Base-by-base conservation (phyloP, 2,329 filamentous ascomycete species). In the Pseudogymnoascus sp. region DNA sequence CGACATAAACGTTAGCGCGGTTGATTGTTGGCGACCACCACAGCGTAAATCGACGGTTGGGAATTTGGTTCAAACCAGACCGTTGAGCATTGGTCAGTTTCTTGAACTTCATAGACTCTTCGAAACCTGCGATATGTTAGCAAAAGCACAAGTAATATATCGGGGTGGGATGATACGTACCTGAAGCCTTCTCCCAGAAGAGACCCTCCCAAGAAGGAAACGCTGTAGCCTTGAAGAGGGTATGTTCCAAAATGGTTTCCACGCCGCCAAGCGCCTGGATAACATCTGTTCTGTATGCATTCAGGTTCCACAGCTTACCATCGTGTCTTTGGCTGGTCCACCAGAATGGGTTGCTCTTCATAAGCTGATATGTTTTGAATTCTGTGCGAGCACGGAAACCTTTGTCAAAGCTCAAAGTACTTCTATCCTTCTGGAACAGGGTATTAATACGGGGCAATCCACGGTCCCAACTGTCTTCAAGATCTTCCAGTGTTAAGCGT, bases 271-370 rank as follows among this genome's bases (percentile, higher is more conserved):
- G 66, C 0, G 93, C 92, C 74, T 97, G 94, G 63, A 99, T 99
- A 8, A 97, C 92, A 78, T 99, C 94, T 5, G 94, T 97, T 66
- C 94, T 82, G 76, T 97, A 97, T 1, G 91, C 90, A 67, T 97
- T 97, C 61, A 99, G 75, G 67, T 97, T 97, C 94, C 94, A 99
- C 4, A 99, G 76, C 72, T 97, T 97, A 72, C 94, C 94, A 70
- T 99, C 94, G 71, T 99, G 95, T 39, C 94, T 83, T 75, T 97
- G 93, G 70, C 90, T 96, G 3, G 94, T 99, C 94, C 94, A 99
- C 92, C 92, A 97, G 81, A 97, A 97, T 0, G 94, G 94, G 73
- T 97, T 97, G 77, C 89, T 95, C 84, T 96, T 97, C 93, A 99
- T 97, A 64, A 97, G 81, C 75, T 97, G 93, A 73, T 97, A 99